Percentiles rank a stretch among this genome's conserved stretches.
Conservation (phyloP, 176 grass and related monocot genomes). For the Tuctoria greenei region DNA sequence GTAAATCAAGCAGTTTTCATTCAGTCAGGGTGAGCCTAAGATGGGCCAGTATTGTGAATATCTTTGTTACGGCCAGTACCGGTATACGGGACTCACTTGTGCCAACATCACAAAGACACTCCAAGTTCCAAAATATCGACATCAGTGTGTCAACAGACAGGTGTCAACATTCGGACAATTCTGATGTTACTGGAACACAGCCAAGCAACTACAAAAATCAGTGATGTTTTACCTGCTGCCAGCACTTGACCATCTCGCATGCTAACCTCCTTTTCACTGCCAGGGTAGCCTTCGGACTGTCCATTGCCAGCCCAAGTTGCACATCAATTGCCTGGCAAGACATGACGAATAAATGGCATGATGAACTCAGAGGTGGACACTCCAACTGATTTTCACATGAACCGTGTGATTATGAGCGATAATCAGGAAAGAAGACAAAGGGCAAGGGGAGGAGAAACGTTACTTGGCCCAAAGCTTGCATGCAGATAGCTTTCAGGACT, state of each 20-base stretch:
- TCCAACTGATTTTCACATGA: constrained; percentile 34
- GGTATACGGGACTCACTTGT: not conserved
- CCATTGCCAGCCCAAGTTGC: constrained; percentile 95
- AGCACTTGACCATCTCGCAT: constrained; percentile 97
- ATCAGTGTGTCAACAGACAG: not conserved
- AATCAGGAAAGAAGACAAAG: not conserved
- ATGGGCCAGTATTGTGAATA: not conserved
- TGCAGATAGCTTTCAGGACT: constrained; percentile 71
- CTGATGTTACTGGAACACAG: not conserved
- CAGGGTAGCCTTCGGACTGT: constrained; percentile 88
- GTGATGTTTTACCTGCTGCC: constrained; percentile 87
- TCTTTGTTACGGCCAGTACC: not conserved
- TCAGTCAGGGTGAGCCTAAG: not conserved
- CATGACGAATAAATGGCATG: constrained; percentile 21
- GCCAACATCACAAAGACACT: not conserved
- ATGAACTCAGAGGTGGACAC: constrained; percentile 20
- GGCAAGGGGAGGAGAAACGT: constrained; percentile 1
- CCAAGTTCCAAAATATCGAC: not conserved
- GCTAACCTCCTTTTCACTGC: constrained; percentile 95
- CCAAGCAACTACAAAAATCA: not conserved
- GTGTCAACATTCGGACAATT: not conserved
- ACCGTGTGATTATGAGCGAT: constrained; percentile 28
- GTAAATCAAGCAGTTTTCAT: not conserved
- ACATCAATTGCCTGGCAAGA: constrained; percentile 74
- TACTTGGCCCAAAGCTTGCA: constrained; percentile 92